A percentile compares a stretch with the other conserved stretches of the same genome.
Evolutionary conservation across 2,329 filamentous ascomycete genomes (phyloP).

Genomic region (Cercospora citrullina): DNA sequence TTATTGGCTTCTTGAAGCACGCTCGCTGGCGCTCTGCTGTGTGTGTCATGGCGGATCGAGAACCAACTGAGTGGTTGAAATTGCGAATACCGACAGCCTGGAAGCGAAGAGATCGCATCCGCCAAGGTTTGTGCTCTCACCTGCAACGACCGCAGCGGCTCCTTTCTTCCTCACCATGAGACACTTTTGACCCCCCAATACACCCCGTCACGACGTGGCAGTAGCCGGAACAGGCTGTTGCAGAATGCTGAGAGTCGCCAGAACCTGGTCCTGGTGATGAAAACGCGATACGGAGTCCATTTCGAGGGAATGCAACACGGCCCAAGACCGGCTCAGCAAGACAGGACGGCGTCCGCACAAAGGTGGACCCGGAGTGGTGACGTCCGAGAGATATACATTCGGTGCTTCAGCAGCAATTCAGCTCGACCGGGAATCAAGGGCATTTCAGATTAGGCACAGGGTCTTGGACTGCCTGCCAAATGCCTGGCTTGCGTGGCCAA

Average conservation of each 20-base stretch:
- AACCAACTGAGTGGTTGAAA: conserved; percentile 1
- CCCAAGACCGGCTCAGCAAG: neutral
- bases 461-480: neutral
- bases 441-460: neutral
- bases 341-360: neutral
- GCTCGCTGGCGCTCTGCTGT: neutral
- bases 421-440: neutral
- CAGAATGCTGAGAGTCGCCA: neutral
- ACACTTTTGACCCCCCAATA: neutral
- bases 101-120: neutral
- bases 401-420: neutral
- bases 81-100: conserved; percentile 1
- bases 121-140: neutral
- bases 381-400: neutral
- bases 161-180: neutral
- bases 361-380: neutral
- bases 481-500: neutral
- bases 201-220: neutral
- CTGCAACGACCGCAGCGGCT: neutral
- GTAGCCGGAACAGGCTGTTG: neutral
- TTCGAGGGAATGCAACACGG: neutral
- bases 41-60: neutral
- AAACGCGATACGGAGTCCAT: neutral
- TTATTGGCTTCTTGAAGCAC: neutral
- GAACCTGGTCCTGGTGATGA: neutral